These are phyloP conservation scores for Avena eriantha DNA, from an alignment of 176 grass and related monocot species.

Conservation along the genomic window DNA sequence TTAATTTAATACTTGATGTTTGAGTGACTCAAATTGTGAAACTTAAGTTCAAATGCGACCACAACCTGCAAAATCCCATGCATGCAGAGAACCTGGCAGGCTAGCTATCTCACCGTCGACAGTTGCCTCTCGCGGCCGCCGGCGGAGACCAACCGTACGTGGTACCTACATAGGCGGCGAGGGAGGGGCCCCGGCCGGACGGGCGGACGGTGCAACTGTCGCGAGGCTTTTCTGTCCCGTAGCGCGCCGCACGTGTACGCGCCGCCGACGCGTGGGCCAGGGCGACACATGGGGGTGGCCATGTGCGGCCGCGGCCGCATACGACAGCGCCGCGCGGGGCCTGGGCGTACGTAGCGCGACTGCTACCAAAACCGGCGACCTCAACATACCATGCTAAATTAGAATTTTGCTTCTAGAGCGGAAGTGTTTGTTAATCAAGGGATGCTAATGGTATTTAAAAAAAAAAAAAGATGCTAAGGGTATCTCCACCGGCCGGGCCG, in stretches of 20 bases:
- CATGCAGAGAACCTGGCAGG: no score
- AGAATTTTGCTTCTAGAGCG: neutral
- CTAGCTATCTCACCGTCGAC: no score
- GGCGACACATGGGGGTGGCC: slow-evolving; percentile 43
- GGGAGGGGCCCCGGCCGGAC: neutral
- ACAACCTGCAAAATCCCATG: no score
- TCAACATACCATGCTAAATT: neutral
- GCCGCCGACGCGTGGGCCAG: slow-evolving; percentile 41
- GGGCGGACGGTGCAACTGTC: neutral
- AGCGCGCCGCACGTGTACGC: slow-evolving; percentile 50
- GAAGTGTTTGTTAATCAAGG: neutral
- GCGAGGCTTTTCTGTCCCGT: neutral
- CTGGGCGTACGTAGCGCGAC: neutral
- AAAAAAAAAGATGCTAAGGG: no score
- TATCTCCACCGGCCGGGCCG: no score
- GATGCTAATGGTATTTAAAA: no score
- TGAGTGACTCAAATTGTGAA: no score
- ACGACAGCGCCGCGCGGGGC: slow-evolving; percentile 34
- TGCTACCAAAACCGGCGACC: neutral
- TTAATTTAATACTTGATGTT: no score
- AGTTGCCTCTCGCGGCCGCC: no score
- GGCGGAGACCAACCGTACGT: no score
- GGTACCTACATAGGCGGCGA: neutral
- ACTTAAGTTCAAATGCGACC: no score
- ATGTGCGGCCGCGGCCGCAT: slow-evolving; percentile 34